Conservation (phyloP, 805 yeast genomes). For the Ascoidea tarda region DNA sequence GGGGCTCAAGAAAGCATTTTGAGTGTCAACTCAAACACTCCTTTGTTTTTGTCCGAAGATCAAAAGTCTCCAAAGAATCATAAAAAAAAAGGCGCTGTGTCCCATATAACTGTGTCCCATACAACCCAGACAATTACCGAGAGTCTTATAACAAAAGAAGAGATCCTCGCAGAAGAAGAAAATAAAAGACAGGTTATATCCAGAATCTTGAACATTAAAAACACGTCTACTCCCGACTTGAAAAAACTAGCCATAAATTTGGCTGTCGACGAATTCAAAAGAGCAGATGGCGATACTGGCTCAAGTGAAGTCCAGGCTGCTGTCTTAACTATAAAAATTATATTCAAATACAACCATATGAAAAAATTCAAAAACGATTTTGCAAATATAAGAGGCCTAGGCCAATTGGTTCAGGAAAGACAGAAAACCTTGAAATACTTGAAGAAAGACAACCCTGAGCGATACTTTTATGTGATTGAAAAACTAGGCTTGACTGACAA, state of each 20-base stretch:
- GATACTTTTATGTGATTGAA: constrained; percentile 74
- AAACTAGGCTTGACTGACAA: constrained; percentile 81
- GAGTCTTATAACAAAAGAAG: constrained; percentile 8
- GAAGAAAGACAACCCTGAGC: constrained; percentile 65
- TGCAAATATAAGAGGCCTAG: constrained; percentile 50
- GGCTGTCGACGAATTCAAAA: constrained; percentile 69
- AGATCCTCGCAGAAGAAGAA: constrained; percentile 27
- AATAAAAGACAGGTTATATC: constrained; percentile 52
- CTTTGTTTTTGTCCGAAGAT: constrained; percentile 3
- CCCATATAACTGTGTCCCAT: too few species aligned
- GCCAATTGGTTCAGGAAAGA: constrained; percentile 81
- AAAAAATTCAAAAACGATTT: constrained; percentile 58
- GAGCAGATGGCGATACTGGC: constrained; percentile 85
- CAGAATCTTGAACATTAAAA: constrained; percentile 63
- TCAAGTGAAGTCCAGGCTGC: constrained; percentile 97
- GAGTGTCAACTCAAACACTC: constrained; percentile 14
- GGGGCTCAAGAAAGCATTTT: constrained; percentile 62
- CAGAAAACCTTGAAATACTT: constrained; percentile 73
- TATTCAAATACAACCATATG: constrained; percentile 62
- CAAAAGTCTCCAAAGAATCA: too few species aligned
- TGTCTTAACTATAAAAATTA: constrained; percentile 66
- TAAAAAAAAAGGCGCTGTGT: too few species aligned
- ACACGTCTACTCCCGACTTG: constrained; percentile 46
- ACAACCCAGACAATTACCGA: background rate
- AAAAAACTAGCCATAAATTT: constrained; percentile 41